Evolutionary conservation across 2,329 filamentous ascomycete species (phyloP), one percentile per base, ranked within the genome.

Genomic region (Fusarium ramigenum): DNA sequence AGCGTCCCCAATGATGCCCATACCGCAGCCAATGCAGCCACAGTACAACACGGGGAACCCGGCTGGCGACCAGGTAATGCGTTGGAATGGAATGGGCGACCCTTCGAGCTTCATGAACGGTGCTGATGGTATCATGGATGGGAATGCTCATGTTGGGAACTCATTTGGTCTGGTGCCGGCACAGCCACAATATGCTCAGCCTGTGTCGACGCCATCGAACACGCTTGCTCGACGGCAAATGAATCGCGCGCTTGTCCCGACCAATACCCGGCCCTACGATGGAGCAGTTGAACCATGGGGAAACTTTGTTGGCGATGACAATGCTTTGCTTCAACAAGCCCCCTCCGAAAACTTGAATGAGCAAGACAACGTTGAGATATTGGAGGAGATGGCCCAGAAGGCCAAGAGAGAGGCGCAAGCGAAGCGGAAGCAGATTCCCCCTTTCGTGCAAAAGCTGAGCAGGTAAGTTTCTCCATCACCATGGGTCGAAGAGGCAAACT

Each of bases 371-470:
- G 88, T 97, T 67, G 93, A 95, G 70, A 87, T 93, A 61, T 84
- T 98, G 69, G 94, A 97, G 79, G 90, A 93, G 80, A 91, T 91
- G 82, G 95, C 95, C 28, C 87, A 92, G 73, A 86, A 93, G 70
- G 95, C 95, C 14, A 97, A 97, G 85, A 90, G 92, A 79, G 96
- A 98, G 66, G 92, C 95, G 1, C 93, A 95, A 80, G 89, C 92
- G 21, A 98, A 97, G 83, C 88, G 95, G 78, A 98, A 98, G 83
- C 93, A 97, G 79, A 98, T 99, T 16, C 96, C 96, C 2, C 96
- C 96, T 1, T 99, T 99, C 85, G 95, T 99, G 47, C 95, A 98
- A 82, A 99, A 99, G 81, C 84, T 99, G 62, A 97, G 95, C 90
- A 98, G 96, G 96, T 97, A 85, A 84, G 89, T 50, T 60, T 57